Conservation (phyloP, 805 yeast species). For the Suhomyces emberorum region DNA sequence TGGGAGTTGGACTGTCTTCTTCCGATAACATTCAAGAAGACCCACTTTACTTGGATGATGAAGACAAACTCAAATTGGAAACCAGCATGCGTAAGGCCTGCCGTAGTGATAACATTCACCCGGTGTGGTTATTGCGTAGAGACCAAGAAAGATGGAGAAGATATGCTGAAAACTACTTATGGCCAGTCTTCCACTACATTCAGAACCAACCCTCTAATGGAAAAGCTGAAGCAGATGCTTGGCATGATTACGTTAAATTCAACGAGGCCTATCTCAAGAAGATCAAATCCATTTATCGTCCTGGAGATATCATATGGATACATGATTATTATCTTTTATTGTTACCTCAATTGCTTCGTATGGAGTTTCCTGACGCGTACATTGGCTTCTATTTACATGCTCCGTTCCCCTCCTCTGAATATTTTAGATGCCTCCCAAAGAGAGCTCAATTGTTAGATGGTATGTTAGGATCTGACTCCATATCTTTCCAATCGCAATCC, state of each 20-base stretch:
- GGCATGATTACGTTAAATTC: conserved; percentile 87
- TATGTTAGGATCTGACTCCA: conserved; percentile 81
- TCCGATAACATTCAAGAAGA: conserved; percentile 45
- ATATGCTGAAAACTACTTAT: conserved; percentile 84
- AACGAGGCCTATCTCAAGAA: conserved; percentile 87
- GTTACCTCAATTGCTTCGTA: conserved; percentile 78
- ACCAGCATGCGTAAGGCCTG: conserved; percentile 43
- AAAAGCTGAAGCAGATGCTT: conserved; percentile 61
- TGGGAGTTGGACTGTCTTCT: conserved; percentile 12
- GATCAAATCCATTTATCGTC: conserved; percentile 66
- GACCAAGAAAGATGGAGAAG: conserved; percentile 82
- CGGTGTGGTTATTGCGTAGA: conserved; percentile 82
- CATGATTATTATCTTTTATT: conserved; percentile 85
- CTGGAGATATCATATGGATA: conserved; percentile 91
- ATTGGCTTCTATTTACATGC: conserved; percentile 82
- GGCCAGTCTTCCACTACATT: conserved; percentile 96
- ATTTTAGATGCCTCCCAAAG: conserved; percentile 84
- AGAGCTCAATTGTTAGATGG: conserved; percentile 84
- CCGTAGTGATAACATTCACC: conserved; percentile 59
- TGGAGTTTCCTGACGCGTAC: conserved; percentile 67
- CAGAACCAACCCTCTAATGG: conserved; percentile 72
- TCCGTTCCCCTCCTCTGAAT: conserved; percentile 95
- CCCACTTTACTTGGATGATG: conserved; percentile 55
- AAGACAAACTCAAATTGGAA: conserved; percentile 53
- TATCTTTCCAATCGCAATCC: conserved; percentile 82